A percentile compares a stretch with the other conserved stretches of the same genome.
These are phyloP conservation scores for Diplotaxis tenuifolia DNA, from an alignment of 345 rosid genomes.

Conservation along the genomic window DNA sequence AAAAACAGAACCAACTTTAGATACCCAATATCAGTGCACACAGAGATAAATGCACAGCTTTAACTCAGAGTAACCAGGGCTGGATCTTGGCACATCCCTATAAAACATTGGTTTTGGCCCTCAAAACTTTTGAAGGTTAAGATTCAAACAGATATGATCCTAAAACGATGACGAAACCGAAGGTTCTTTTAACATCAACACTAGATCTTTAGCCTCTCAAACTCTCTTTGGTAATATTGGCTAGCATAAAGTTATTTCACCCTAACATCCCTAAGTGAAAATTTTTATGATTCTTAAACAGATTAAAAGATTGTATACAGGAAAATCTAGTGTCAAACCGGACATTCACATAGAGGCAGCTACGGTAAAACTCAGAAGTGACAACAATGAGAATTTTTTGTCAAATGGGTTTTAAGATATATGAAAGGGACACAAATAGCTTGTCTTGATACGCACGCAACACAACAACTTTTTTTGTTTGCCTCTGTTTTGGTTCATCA, in stretches of 20 bases:
- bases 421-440: background rate
- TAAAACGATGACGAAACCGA: background rate
- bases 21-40: background rate
- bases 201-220: background rate
- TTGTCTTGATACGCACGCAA: background rate
- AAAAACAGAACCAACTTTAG: too few relatives aligned
- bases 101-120: too few relatives aligned
- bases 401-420: background rate
- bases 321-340: constrained; percentile 55
- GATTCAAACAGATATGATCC: background rate
- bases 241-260: background rate
- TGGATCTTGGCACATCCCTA: too few relatives aligned
- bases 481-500: background rate
- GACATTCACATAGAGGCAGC: constrained; percentile 54
- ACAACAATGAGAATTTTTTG: background rate
- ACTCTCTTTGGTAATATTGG: background rate
- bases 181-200: background rate
- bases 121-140: background rate
- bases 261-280: background rate
- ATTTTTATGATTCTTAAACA: background rate
- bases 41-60: background rate
- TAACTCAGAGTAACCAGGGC: too few relatives aligned
- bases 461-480: background rate
- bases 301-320: background rate
- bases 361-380: constrained; percentile 45